These are phyloP conservation scores for Plasmodium gaboni DNA, from an alignment of 169 alveolate species.

Conservation along the genomic window DNA sequence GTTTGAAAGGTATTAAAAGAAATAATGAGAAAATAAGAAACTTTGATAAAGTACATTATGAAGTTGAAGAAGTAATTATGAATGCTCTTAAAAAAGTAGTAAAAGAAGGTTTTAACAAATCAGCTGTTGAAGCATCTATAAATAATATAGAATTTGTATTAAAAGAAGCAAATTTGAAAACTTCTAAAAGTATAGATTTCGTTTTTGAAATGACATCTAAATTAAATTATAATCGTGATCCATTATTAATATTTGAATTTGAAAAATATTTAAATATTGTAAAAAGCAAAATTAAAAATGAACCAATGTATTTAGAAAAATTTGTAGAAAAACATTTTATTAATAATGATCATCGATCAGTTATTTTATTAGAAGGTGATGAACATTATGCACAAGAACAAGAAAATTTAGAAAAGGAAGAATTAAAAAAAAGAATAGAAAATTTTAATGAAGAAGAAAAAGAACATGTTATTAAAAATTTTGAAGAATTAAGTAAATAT, in stretches of 20 bases:
- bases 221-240: slow-evolving; percentile 67
- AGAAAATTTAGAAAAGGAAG: slow-evolving; percentile 56
- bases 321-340: slow-evolving; percentile 78
- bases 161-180: slow-evolving; percentile 77
- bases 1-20: slow-evolving; percentile 68
- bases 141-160: slow-evolving; percentile 82
- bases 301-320: slow-evolving; percentile 78
- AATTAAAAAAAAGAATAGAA: slow-evolving; percentile 71
- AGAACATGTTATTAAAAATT: slow-evolving; percentile 79
- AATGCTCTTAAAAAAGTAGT: slow-evolving; percentile 76
- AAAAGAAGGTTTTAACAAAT: slow-evolving; percentile 82
- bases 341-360: slow-evolving; percentile 79
- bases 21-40: slow-evolving; percentile 38
- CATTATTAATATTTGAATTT: slow-evolving; percentile 56
- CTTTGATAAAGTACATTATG: slow-evolving; percentile 69
- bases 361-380: slow-evolving; percentile 81
- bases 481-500: slow-evolving; percentile 70
- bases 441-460: slow-evolving; percentile 78
- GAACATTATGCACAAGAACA: slow-evolving; percentile 77
- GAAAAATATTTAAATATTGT: slow-evolving; percentile 44
- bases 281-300: slow-evolving; percentile 52
- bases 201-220: slow-evolving; percentile 54
- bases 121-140: slow-evolving; percentile 84
- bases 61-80: slow-evolving; percentile 79
- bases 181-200: slow-evolving; percentile 60